Evolutionary conservation across 192 early-diverging fungal genomes (phyloP), one percentile per base, ranked within the genome.

Genomic region (Pilaira anomala): DNA sequence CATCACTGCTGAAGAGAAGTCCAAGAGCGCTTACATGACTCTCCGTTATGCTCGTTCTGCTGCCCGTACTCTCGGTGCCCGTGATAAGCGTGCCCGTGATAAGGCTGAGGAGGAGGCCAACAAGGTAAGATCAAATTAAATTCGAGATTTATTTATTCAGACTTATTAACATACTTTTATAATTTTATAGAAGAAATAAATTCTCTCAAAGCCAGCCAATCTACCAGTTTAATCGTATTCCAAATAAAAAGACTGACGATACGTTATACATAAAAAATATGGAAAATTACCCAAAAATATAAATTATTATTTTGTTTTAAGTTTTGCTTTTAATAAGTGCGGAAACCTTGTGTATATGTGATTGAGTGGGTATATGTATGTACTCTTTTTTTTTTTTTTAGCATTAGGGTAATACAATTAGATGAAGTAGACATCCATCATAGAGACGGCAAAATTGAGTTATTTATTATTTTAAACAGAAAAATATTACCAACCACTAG

Each of bases 81-180:
- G 91, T 66, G 91, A 91, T 68, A 83, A 79, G 67, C 83, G 85
- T 80, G 87, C 86, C 62, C 88, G 88, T 79, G 89, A 81, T 52
- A 86, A 87, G 72, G 91, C 81, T 75, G 90, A 88, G 75, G 88
- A 90, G 76, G 91, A 93, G 79, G 82, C 82, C 51, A 82, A 83
- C 78, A 85, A 88, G 73, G 87, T 87, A 83, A 82, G 80, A 66
- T 65, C 2, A 33, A 2, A 54, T n/a, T 18, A 54, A 33, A 11
- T 26, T 14, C 7, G n/a, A n/a, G n/a, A n/a, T 22, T 1, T 19
- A 8, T 0, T 6, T 41, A 12, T 41, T 7, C 3, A 36, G 7
- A 0, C 16, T 25, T 9, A 74, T 72, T 68, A 30, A 33, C 30
- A 21, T 53, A 58, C 4, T 22, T 56, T 25, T 42, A 25, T 22